Percentiles rank a stretch among this genome's conserved stretches.
phyloP scores from a whole-genome alignment of 257 asterid species.

The Fraxinus pennsylvanica region DNA sequence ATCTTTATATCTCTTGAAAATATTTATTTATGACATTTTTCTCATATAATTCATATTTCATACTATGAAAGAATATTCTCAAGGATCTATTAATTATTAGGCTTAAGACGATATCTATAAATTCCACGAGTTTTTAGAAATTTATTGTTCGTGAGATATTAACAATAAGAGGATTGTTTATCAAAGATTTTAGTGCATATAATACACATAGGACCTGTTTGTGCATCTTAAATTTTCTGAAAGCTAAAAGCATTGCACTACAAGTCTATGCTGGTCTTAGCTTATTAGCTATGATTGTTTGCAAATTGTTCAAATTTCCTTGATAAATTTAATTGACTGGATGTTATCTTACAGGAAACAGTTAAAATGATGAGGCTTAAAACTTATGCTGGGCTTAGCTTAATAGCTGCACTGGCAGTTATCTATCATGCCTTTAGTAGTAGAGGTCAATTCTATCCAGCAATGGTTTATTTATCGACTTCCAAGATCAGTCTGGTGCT shows the following conservation, averaged over 20 bases:
- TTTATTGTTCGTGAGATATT: neutral
- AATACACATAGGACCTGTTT: neutral
- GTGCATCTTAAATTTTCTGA: neutral
- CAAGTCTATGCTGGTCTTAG: neutral
- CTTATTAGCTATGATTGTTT: neutral
- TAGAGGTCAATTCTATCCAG: constrained; percentile 93
- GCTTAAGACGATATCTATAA: neutral
- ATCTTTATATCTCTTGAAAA: neutral
- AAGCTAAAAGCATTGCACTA: neutral
- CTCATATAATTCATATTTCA: neutral
- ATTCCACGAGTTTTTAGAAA: neutral
- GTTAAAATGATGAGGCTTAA: constrained; percentile 76
- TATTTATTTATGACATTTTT: neutral
- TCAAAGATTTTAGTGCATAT: neutral
- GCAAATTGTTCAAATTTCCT: neutral
- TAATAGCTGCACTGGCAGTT: constrained; percentile 67
- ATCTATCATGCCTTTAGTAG: constrained; percentile 77
- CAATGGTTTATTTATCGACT: constrained; percentile 86
- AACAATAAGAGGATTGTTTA: neutral
- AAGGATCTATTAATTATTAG: neutral
- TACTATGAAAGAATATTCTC: neutral
- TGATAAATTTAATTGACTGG: constrained; percentile 20
- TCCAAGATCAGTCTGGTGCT: constrained; percentile 88
- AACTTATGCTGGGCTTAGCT: constrained; percentile 78
- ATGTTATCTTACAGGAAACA: constrained; percentile 41